Evolutionary conservation across 1,284 basidiomycete genomes (phyloP).

Genomic region (Cerioporus squamosus): DNA sequence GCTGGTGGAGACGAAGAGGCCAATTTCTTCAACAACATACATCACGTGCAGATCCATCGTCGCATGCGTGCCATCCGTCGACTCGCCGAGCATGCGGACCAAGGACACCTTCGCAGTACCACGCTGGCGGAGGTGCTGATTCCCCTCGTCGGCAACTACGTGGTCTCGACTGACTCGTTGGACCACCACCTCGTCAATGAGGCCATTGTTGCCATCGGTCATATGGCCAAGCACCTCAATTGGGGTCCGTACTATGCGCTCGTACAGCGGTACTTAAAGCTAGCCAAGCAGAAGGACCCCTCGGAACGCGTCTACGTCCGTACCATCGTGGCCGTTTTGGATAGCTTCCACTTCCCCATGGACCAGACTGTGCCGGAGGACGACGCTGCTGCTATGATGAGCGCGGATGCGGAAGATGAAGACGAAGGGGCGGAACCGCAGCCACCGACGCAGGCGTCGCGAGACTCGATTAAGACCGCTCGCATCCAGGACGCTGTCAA

Average conservation of each 20-base stretch:
- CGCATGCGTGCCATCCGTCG: conserved; percentile 88
- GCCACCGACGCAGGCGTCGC: conserved; percentile 14
- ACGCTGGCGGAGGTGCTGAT: conserved; percentile 86
- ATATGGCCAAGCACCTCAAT: conserved; percentile 71
- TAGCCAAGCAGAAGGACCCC: conserved; percentile 73
- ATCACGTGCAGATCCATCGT: conserved; percentile 94
- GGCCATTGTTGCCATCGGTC: conserved; percentile 80
- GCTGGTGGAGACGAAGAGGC: conserved; percentile 93
- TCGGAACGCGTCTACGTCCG: conserved; percentile 88
- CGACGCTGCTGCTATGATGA: conserved; percentile 35
- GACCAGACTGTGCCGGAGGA: conserved; percentile 43
- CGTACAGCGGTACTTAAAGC: conserved; percentile 83
- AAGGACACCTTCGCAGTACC: conserved; percentile 70
- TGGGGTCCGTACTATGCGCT: conserved; percentile 90
- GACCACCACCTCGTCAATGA: conserved; percentile 95
- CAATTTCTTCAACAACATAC: conserved; percentile 96
- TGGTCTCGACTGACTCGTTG: conserved; percentile 69
- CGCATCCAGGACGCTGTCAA: conserved; percentile 82
- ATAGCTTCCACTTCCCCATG: conserved; percentile 93
- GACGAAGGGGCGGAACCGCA: conserved; percentile 25
- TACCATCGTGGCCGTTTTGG: conserved; percentile 84
- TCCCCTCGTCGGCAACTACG: conserved; percentile 86
- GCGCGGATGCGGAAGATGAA: conserved; percentile 32
- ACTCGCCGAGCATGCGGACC: conserved; percentile 82
- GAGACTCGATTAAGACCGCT: conserved; percentile 35